These are phyloP conservation scores for Urostyla sp. DNA, from an alignment of 73 alveolate species.

Conservation along the genomic window DNA sequence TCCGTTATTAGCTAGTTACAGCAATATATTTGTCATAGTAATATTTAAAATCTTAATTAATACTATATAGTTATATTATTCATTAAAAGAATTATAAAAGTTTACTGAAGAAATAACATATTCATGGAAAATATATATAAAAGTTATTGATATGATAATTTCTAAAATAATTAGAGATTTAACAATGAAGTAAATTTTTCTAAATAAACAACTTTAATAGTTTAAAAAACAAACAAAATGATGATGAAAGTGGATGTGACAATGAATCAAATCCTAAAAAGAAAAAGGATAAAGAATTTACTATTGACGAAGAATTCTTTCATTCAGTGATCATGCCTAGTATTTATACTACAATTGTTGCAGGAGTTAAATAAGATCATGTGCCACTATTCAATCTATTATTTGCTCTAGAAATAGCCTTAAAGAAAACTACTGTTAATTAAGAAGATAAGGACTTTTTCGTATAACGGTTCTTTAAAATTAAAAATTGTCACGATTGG, in stretches of 20 bases:
- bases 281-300: constrained; percentile 55
- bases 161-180: constrained; percentile 73
- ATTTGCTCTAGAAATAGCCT: constrained; percentile 62
- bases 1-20: constrained; percentile 67
- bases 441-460: constrained; percentile 67
- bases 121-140: constrained; percentile 70
- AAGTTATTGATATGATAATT: constrained; percentile 72
- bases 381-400: constrained; percentile 57
- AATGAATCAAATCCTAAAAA: constrained; percentile 15
- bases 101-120: constrained; percentile 69
- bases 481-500: constrained; percentile 60
- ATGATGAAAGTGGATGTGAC: constrained; percentile 9
- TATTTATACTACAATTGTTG: constrained; percentile 62
- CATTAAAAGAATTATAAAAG: constrained; percentile 58
- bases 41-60: background rate
- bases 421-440: constrained; percentile 61
- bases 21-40: constrained; percentile 68
- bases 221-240: constrained; percentile 58
- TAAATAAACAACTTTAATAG: background rate
- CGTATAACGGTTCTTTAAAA: constrained; percentile 25
- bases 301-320: constrained; percentile 75
- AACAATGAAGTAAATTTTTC: constrained; percentile 61
- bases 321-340: constrained; percentile 74
- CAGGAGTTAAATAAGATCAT: constrained; percentile 66
- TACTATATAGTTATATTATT: constrained; percentile 37